Evolutionary conservation across 352 stramenopile species (phyloP), one percentile per base, ranked within the genome.

Genomic region (Phytophthora chlamydospora): DNA sequence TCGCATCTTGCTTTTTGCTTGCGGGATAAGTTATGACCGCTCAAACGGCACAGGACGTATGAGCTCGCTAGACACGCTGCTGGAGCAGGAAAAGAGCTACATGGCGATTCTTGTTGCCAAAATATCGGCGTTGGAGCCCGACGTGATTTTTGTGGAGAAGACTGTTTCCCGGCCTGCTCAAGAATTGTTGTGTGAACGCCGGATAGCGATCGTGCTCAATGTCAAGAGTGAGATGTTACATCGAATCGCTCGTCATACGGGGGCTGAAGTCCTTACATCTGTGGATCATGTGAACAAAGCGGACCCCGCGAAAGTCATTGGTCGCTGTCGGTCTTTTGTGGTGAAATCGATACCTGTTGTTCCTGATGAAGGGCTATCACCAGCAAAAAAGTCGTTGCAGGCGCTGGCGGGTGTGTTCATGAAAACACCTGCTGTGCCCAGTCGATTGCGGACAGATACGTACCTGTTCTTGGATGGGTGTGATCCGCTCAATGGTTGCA

Each of bases 41-140:
- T 94, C 90, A 1, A 79, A 68, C 17, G 79, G 79, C 5, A 80
- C 94, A 40, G 90, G 89, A 8, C 81, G 87, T 27, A 91, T 99
- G 43, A 96, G 89, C 47, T 98, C 91, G 0, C 74, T 99, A 0
- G 96, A 99, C 62, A 98, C 94, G 9, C 63, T 99, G 6, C 68
- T 99, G 24, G 97, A 99, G 66, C 89, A 98, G 69, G 97, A 99
- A 75, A 90, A 98, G 59, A 92, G 95, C 53, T 99, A 99, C 70
- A 98, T 99, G 82, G 82, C 96, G 62, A 98, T 98, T 43, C 75
- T 99, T 13, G 96, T 99, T 13, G 85, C 95, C 19, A 99, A 99
- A 59, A 99, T 99, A 56, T 89, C 95, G 3, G 89, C 88, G 29
- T 64, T 99, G 24, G 89, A 98, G 58, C 97, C 97, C 7, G 91